Base-by-base conservation (phyloP, 768 basidiomycete species). In the Lactifluus hygrophoroides region DNA sequence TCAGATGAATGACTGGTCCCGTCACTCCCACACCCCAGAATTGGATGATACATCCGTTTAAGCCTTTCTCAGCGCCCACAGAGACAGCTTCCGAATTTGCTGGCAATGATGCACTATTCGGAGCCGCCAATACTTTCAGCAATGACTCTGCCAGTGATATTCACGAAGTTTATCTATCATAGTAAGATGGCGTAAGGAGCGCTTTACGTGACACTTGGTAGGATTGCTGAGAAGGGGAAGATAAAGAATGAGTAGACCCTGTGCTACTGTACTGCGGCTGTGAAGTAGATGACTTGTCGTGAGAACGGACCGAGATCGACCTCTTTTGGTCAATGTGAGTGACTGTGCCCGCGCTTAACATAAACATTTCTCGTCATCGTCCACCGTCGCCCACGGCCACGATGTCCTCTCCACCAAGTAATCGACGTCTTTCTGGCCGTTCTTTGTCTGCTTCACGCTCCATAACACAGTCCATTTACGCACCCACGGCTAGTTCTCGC, bases 401-500 rank as follows among this genome's bases (percentile, higher is more conserved):
- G 32, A 65, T 65, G 65, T 30, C 65, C 28, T 65, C 65, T 27
- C 57, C 64, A 46, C 54, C 64, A n/a, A 62, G 44, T 65, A 63
- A 49, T 61, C 67, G 49, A 52, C 67, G 57, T 56, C 63, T 19
- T 57, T 57, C 19, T 66, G 69, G 21, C 56, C 65, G 30, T 34
- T 51, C 34, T 34, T 35, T 54, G 59, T 61, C 60, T 21, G 23
- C 47, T 3, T 64, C 64, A 17, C 64, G 66, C 54, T 72, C 73
- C 0, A 23, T 55, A 16, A 38, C 54, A 9, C 70, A 72, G 56
- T 73, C 73, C n/a, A 65, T 71, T 45, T 71, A 69, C 42, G 69
- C 69, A 7, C 67, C 69, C 45, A 73, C 74, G n/a, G 81, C 85
- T 30, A 78, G 73, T 66, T 89, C 88, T 34, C 81, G 85, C 32